These are phyloP conservation scores for Cryoendolithus antarcticus DNA, from an alignment of 2,329 filamentous ascomycete genomes.

Conservation along the genomic window DNA sequence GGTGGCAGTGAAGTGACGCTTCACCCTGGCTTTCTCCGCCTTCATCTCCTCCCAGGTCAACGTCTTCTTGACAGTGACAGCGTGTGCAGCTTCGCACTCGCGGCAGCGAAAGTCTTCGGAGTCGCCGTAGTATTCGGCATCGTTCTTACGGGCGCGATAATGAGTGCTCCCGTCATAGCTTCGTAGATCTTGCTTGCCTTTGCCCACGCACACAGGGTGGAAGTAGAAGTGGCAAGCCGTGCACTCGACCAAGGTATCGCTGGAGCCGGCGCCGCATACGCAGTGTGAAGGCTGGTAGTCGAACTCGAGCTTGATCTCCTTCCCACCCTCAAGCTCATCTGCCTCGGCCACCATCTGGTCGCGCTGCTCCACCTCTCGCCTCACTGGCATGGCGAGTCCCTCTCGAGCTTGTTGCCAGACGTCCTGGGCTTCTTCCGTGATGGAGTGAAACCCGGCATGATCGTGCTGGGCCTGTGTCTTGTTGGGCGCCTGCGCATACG, in stretches of 20 bases:
- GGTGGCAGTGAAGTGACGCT: too few relatives aligned
- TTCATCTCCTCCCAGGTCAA: too few relatives aligned
- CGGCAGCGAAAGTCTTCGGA: background rate
- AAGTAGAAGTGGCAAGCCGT: conserved; percentile 3
- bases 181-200: conserved; percentile 4
- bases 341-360: background rate
- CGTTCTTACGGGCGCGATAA: background rate
- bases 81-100: background rate
- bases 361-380: too few relatives aligned
- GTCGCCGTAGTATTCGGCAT: background rate
- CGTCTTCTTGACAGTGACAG: background rate
- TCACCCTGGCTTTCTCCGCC: too few relatives aligned
- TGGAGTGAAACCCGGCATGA: background rate
- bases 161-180: background rate
- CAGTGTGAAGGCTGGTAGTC: conserved; percentile 1
- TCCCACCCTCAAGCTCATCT: background rate
- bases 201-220: conserved; percentile 7
- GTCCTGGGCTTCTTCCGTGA: background rate
- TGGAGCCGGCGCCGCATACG: conserved; percentile 2
- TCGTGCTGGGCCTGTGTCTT: background rate
- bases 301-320: background rate
- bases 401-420: background rate
- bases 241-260: conserved; percentile 6
- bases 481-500: too few relatives aligned
- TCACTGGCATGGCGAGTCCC: background rate